Percentiles rank a stretch among this genome's conserved stretches.
Conservation (phyloP, 2,329 filamentous ascomycete species). For the Paracamarosporium sp. region DNA sequence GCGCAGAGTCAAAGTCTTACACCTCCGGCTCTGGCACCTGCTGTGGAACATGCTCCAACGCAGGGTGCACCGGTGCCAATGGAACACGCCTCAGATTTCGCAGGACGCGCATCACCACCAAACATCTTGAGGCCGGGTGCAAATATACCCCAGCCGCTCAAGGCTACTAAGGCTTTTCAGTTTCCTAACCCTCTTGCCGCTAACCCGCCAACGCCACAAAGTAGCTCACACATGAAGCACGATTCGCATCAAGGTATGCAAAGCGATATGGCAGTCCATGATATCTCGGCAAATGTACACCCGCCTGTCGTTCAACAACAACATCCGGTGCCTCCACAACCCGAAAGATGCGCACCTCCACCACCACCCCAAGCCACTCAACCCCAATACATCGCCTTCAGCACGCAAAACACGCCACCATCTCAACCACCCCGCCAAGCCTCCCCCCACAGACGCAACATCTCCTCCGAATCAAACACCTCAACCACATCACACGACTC, state of each 20-base stretch:
- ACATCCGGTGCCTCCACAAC: neutral
- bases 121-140: neutral
- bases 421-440: neutral
- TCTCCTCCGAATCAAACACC: slow-evolving; percentile 14
- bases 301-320: neutral
- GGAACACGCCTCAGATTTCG: neutral
- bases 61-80: neutral
- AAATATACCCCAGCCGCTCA: neutral
- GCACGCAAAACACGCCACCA: neutral
- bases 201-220: slow-evolving; percentile 8
- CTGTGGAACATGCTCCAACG: neutral
- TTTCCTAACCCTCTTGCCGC: slow-evolving; percentile 5
- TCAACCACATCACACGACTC: slow-evolving; percentile 25
- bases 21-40: neutral
- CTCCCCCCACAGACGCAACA: slow-evolving; percentile 20
- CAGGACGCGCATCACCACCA: neutral
- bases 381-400: slow-evolving; percentile 5
- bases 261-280: neutral
- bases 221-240: slow-evolving; percentile 1
- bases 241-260: slow-evolving; percentile 10
- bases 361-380: neutral
- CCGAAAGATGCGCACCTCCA: neutral
- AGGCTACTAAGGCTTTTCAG: neutral
- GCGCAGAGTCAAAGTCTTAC: neutral
- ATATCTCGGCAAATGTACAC: neutral